Evolutionary conservation across 2,329 filamentous ascomycete species (phyloP), one percentile per base, ranked within the genome.

Genomic region (Colletotrichum theobromicola): DNA sequence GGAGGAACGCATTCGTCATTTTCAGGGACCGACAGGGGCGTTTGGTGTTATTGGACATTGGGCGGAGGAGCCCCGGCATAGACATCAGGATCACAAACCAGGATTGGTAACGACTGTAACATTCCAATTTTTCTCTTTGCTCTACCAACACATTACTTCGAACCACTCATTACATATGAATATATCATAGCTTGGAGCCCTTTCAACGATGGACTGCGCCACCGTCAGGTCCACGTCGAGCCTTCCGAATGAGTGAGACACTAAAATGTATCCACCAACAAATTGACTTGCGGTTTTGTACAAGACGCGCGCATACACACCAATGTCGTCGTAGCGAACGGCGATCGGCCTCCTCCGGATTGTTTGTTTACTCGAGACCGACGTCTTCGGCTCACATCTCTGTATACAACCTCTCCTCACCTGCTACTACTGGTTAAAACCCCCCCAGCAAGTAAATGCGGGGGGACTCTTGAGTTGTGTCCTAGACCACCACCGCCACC

Each of bases 91-190:
- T 60, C 55, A 72, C 72, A 42, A 16, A 16, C 12, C n/a, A 61
- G 28, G 64, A 34, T 24, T 72, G 68, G 72, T 74, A 72, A 74
- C 67, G 72, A 67, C 68, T 67, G 72, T 62, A 67, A 67, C 68
- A 62, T 74, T 74, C 42, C n/a, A 72, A 66, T 61, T 66, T 21
- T 42, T 58, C 28, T 74, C 68, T 74, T 67, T 53, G 72, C 61
- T 67, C 62, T 74, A 62, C 67, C 37, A 67, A 74, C 30, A 67
- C 55, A 74, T 74, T 74, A 74, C 37, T 37, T 53, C 55, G 72
- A 72, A 24, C 53, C 62, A 67, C 61, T 72, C 72, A 74, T 72
- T 74, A 74, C 68, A 34, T 61, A 66, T 71, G 71, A 71, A 66
- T 74, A 67, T 72, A 57, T 57, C 62, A 67, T 67, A 72, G 62